phyloP scores from a whole-genome alignment of 208 protist genomes.

The Acanthamoeba healyi region DNA sequence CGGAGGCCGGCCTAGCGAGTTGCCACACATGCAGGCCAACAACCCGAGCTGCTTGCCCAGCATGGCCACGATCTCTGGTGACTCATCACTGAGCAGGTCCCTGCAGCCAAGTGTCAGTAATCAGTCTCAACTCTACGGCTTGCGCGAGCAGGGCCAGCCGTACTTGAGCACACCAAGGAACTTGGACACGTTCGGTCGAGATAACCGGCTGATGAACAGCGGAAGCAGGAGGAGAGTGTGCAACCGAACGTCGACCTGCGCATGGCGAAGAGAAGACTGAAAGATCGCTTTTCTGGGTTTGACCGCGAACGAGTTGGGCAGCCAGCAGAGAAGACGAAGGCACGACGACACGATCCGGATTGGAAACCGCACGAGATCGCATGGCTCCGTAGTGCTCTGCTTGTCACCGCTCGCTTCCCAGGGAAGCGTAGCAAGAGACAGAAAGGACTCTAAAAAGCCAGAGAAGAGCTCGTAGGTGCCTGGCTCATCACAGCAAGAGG shows the following conservation, averaged over 20 bases:
- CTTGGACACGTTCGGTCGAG: slow-evolving; percentile 18
- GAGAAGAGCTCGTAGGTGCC: slow-evolving; percentile 53
- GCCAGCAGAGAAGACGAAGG: slow-evolving; percentile 39
- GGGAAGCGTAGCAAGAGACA: slow-evolving; percentile 17
- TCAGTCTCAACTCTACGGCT: background rate
- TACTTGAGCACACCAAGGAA: slow-evolving; percentile 42
- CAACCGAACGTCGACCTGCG: background rate
- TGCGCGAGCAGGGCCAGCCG: background rate
- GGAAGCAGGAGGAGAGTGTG: slow-evolving; percentile 29
- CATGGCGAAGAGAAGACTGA: background rate
- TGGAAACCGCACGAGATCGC: background rate
- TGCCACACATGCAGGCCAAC: background rate
- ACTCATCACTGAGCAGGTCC: slow-evolving; percentile 9
- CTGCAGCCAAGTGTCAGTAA: background rate
- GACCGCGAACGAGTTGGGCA: slow-evolving; percentile 31
- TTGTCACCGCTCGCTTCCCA: background rate
- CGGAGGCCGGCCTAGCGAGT: background rate
- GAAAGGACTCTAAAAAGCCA: slow-evolving; percentile 31
- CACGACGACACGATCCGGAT: slow-evolving; percentile 20
- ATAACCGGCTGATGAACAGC: slow-evolving; percentile 39
- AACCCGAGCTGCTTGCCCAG: slow-evolving; percentile 43
- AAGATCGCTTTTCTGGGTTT: slow-evolving; percentile 26
- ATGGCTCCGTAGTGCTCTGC: background rate
- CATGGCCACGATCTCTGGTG: slow-evolving; percentile 44
- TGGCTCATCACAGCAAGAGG: background rate